phyloP scores from a whole-genome alignment of 371 early-diverging fungal genomes.

The Rhizopus stolonifer region DNA sequence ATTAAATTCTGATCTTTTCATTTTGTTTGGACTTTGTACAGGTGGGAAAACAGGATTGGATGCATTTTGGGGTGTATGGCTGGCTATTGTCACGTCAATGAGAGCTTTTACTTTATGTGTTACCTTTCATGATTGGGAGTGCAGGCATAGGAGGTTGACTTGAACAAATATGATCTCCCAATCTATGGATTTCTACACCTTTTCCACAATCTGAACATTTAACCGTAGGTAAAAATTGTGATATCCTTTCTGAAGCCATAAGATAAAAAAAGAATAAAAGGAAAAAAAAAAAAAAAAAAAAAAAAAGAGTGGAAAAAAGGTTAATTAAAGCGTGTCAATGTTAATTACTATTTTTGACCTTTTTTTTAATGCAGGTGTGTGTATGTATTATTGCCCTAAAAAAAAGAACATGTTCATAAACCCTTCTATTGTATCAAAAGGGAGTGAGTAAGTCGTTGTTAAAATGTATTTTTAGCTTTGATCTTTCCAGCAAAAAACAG shows the following conservation, averaged over 20 bases:
- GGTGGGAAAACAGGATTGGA: conserved; percentile 13
- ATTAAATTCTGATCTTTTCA: no score
- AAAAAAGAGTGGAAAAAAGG: no score
- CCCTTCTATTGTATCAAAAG: no score
- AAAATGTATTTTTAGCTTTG: no score
- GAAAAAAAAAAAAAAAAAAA: no score
- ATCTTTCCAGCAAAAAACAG: no score
- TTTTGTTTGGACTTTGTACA: conserved; percentile 22
- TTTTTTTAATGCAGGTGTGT: no score
- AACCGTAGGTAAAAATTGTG: conserved; percentile 60
- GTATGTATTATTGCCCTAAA: no score
- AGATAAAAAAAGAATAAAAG: conserved; percentile 10
- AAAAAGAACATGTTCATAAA: no score
- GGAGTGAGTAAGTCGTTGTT: no score
- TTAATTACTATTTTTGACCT: no score
- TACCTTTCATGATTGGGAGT: conserved; percentile 46
- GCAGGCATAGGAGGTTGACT: conserved; percentile 58
- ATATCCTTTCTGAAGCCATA: conserved; percentile 50
- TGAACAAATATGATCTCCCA: conserved; percentile 62
- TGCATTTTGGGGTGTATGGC: conserved; percentile 1
- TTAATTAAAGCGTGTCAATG: no score
- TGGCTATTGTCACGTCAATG: conserved; percentile 8
- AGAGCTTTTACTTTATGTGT: background rate
- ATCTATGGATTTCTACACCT: conserved; percentile 55
- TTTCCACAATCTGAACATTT: conserved; percentile 67